These are phyloP conservation scores for Verticillium dahliae DNA, from an alignment of 2,329 filamentous ascomycete species.

Conservation along the genomic window DNA sequence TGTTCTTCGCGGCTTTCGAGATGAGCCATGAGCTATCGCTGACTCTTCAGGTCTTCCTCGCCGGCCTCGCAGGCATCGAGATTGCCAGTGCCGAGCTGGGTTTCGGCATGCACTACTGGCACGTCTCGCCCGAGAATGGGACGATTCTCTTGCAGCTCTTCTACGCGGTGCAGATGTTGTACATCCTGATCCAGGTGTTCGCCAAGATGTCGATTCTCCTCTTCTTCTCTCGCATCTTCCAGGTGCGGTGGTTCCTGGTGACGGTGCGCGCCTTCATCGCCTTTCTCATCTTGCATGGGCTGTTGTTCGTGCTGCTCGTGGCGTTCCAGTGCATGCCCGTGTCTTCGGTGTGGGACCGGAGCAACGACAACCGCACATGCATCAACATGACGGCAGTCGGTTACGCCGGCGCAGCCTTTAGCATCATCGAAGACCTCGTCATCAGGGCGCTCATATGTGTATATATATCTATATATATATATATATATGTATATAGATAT, in stretches of 20 bases:
- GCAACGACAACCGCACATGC: constrained; percentile 30
- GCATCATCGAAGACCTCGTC: constrained; percentile 61
- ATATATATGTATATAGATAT: too few relatives aligned
- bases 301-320: constrained; percentile 14
- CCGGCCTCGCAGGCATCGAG: constrained; percentile 11
- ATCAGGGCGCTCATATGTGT: too few relatives aligned
- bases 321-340: constrained; percentile 13
- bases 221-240: constrained; percentile 16
- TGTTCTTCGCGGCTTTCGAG: not conserved
- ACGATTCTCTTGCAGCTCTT: constrained; percentile 11
- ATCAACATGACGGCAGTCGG: constrained; percentile 58
- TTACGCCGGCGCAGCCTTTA: constrained; percentile 59
- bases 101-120: constrained; percentile 17
- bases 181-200: constrained; percentile 15
- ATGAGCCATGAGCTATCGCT: not conserved
- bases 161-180: constrained; percentile 15
- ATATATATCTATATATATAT: too few relatives aligned
- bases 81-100: constrained; percentile 13
- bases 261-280: constrained; percentile 8
- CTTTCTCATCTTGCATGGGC: constrained; percentile 11
- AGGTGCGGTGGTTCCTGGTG: constrained; percentile 9
- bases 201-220: constrained; percentile 19
- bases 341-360: constrained; percentile 11
- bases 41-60: constrained; percentile 5
- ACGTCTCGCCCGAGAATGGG: constrained; percentile 10